These are phyloP conservation scores for Hyphodiscus sp. DNA, from an alignment of 2,329 filamentous ascomycete genomes.

Conservation along the genomic window DNA sequence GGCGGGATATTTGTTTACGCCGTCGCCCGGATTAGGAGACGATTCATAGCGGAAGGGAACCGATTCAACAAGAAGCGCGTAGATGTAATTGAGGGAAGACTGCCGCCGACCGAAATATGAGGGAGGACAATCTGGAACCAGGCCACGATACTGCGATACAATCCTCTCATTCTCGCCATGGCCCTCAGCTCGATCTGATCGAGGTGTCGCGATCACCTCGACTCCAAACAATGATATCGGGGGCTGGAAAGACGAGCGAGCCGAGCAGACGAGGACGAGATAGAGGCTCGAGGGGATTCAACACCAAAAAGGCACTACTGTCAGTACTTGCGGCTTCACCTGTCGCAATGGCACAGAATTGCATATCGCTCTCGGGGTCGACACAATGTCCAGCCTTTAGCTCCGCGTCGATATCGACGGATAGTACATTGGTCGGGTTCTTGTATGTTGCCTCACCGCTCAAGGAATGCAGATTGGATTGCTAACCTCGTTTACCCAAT, in stretches of 20 bases:
- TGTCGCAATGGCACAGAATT: constrained; percentile 26
- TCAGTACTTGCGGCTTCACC: constrained; percentile 27
- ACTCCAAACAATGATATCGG: background rate
- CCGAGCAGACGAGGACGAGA: constrained; percentile 18
- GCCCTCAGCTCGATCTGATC: background rate
- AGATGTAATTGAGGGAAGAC: constrained; percentile 13
- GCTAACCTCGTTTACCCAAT: constrained; percentile 15
- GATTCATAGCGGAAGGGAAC: constrained; percentile 12
- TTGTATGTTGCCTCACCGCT: constrained; percentile 49
- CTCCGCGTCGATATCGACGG: constrained; percentile 64
- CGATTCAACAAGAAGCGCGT: constrained; percentile 13
- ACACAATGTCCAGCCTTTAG: constrained; percentile 66
- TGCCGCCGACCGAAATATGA: constrained; percentile 21
- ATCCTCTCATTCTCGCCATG: constrained; percentile 14
- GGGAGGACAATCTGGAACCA: constrained; percentile 15
- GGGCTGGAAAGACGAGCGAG: constrained; percentile 1
- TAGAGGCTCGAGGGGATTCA: constrained; percentile 17
- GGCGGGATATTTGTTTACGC: constrained; percentile 7
- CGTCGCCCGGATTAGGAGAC: constrained; percentile 2
- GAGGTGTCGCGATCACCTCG: background rate
- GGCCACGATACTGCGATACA: constrained; percentile 12
- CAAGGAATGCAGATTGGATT: constrained; percentile 8
- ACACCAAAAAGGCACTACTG: constrained; percentile 21
- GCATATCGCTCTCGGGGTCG: constrained; percentile 66
- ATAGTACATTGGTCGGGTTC: constrained; percentile 46